phyloP scores from a whole-genome alignment of 1,284 basidiomycete genomes.

The Malassezia psittaci region DNA sequence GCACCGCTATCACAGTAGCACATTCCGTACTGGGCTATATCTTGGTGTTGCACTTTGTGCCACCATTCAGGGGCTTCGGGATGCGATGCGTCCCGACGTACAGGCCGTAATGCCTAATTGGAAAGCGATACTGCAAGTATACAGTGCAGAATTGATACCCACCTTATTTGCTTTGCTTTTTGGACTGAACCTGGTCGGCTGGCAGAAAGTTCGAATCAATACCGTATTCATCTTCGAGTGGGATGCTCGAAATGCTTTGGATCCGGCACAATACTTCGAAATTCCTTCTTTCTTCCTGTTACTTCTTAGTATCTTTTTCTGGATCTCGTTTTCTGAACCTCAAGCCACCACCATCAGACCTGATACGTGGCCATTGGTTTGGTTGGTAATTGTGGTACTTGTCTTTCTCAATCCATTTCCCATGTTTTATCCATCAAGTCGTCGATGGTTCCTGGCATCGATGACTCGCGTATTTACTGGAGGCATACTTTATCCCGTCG shows the following conservation, averaged over 20 bases:
- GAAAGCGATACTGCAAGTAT: constrained; percentile 68
- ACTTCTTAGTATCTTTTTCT: constrained; percentile 70
- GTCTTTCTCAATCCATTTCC: constrained; percentile 69
- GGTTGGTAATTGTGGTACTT: constrained; percentile 60
- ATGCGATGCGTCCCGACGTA: constrained; percentile 58
- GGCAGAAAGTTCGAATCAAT: constrained; percentile 68
- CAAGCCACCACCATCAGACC: constrained; percentile 37
- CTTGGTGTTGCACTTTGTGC: constrained; percentile 72
- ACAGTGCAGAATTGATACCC: constrained; percentile 65
- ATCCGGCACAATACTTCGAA: constrained; percentile 72
- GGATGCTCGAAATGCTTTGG: constrained; percentile 63
- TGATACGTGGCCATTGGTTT: constrained; percentile 67
- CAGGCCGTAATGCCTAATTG: constrained; percentile 60
- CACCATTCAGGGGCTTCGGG: constrained; percentile 59
- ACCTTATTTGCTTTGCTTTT: constrained; percentile 68
- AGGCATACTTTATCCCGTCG: constrained; percentile 54
- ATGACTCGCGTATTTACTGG: constrained; percentile 56
- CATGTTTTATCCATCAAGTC: constrained; percentile 57
- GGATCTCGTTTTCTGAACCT: constrained; percentile 62
- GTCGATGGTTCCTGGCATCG: constrained; percentile 69
- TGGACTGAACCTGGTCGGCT: constrained; percentile 66
- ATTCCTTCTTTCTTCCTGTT: constrained; percentile 67
- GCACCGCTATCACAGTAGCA: constrained; percentile 59
- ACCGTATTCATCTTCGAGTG: constrained; percentile 72
- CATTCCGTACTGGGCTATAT: constrained; percentile 57